Base-by-base conservation (phyloP, 495 filamentous ascomycete species). In the Aspergillus affinis region DNA sequence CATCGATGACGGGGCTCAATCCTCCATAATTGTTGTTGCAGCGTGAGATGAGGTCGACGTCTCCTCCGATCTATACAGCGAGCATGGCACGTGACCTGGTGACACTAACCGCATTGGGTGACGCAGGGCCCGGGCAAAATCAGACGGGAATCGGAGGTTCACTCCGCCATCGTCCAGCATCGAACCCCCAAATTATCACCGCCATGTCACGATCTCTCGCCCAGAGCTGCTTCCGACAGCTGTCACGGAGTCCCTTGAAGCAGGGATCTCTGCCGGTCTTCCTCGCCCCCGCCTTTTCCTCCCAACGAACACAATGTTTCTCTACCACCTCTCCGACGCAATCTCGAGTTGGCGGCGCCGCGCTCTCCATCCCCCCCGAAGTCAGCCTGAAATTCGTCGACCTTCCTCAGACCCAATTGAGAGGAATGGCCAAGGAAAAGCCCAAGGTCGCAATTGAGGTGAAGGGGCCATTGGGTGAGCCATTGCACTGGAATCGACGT, bases 291-390 rank as follows among this genome's bases (percentile, higher is more conserved):
- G 89, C 88, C 8, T 88, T 91, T 71, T 83, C 86, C 20, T 64
- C 77, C 51, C 54, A 68, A 29, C 71, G 79, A 27, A 69, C 79
- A 59, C 82, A 87, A 74, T 74, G 79, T 58, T 96, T 97, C 80
- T 89, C 90, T 7, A 86, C 83, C 48, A 87, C 90, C 32, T 66
- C 86, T 29, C 75, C 65, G 69, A 75, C 78, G 55, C 78, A 78
- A 57, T 97, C 93, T 52, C 91, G 96, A 77, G 87, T 97, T 59
- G 93, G 93, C 65, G 80, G 83, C 63, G 88, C 90, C 48, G 83
- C 92, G 30, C 82, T 98, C 62, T 87, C 90, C 50, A 81, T 97
- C 4, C 94, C 94, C 3, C 86, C 89, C 0, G 89, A 91, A 62
- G 93, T 97, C 32, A 85, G 86, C 30, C 78, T 98, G 59, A 78